Percentiles rank a stretch among this genome's conserved stretches.
These are phyloP conservation scores for Aspergillus sparsus DNA, from an alignment of 495 filamentous ascomycete species.

Conservation along the genomic window DNA sequence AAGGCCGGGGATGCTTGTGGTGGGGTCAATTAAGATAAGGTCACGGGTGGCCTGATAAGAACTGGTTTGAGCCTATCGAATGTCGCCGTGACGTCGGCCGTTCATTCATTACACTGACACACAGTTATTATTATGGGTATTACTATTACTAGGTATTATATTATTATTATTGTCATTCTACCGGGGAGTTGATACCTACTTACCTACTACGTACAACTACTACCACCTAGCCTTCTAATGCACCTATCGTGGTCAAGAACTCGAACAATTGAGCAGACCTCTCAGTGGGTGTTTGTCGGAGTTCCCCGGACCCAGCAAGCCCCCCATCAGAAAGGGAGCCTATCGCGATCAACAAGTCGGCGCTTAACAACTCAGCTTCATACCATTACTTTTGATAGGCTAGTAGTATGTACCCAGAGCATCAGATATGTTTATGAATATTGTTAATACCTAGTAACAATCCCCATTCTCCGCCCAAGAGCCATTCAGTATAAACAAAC, in stretches of 20 bases:
- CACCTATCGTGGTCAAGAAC: neutral
- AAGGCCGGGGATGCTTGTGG: conserved; percentile 18
- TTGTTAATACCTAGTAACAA: neutral
- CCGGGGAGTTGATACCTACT: neutral
- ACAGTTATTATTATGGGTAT: conserved; percentile 13
- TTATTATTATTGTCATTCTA: no score
- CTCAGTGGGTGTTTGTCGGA: neutral
- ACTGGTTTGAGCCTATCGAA: conserved; percentile 7
- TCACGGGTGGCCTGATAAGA: conserved; percentile 25
- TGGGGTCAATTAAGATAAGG: conserved; percentile 22
- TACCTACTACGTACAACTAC: neutral
- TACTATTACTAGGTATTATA: neutral
- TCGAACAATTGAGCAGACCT: neutral
- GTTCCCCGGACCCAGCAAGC: neutral
- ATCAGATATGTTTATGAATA: neutral
- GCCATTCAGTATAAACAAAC: neutral
- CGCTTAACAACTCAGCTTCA: no score
- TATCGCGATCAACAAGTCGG: no score
- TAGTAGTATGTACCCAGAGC: neutral
- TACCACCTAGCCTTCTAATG: neutral
- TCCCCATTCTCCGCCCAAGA: neutral
- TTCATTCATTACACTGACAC: conserved; percentile 21
- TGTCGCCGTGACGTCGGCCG: neutral
- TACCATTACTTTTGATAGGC: neutral
- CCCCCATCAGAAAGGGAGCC: no score